A percentile compares a stretch with the other conserved stretches of the same genome.
phyloP scores from a whole-genome alignment of 306 rosid species.

The Inga laurina region DNA sequence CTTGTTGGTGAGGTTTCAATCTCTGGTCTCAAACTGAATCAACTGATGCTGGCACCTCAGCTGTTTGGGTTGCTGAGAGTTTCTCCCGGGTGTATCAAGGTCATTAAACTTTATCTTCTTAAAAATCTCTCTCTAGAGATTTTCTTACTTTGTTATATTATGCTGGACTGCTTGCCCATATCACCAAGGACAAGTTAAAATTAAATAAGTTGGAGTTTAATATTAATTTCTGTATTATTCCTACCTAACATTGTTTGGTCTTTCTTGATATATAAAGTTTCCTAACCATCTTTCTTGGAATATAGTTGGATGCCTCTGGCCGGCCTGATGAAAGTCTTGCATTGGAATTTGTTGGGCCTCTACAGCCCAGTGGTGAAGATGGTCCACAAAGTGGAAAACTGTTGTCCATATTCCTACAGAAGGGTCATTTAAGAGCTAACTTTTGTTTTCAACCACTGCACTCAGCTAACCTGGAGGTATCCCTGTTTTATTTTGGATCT shows the following conservation, averaged over 20 bases:
- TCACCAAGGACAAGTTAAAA: background rate
- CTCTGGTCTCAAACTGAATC: constrained; percentile 89
- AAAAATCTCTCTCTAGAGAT: background rate
- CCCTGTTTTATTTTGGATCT: constrained; percentile 26
- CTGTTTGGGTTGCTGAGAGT: constrained; percentile 73
- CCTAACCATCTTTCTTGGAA: constrained; percentile 33
- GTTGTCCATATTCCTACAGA: constrained; percentile 77
- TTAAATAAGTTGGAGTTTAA: background rate
- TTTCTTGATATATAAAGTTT: constrained; percentile 13
- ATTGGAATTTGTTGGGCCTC: constrained; percentile 75
- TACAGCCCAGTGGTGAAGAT: constrained; percentile 62
- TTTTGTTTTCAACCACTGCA: constrained; percentile 73
- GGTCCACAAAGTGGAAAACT: constrained; percentile 62
- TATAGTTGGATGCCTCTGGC: constrained; percentile 89
- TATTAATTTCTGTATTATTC: background rate
- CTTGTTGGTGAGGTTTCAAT: constrained; percentile 80
- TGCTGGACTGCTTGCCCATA: constrained; percentile 5
- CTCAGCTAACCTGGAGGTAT: constrained; percentile 93
- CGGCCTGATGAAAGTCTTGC: constrained; percentile 95
- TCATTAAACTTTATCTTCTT: constrained; percentile 31
- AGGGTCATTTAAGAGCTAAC: constrained; percentile 86
- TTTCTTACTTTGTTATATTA: constrained; percentile 21
- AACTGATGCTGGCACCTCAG: constrained; percentile 89
- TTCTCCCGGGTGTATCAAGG: constrained; percentile 76
- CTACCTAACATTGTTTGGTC: constrained; percentile 11